A percentile compares a stretch with the other conserved stretches of the same genome.
Evolutionary conservation across 352 stramenopile species (phyloP).

Genomic region (Bremia lactucae): DNA sequence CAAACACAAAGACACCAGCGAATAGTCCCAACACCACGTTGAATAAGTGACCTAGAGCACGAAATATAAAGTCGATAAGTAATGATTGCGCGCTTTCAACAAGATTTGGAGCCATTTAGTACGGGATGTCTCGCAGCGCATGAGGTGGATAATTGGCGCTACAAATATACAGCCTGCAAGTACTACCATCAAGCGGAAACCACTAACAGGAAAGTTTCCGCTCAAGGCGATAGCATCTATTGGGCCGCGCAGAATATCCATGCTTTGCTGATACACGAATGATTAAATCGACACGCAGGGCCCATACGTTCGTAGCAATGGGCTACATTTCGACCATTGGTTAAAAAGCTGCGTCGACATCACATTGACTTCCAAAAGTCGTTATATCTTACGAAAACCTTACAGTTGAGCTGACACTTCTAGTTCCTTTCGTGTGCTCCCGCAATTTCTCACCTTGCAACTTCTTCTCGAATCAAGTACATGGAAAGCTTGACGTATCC

Average conservation of each 20-base stretch:
- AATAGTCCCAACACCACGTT: conserved; percentile 54
- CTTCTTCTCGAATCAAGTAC: too few relatives aligned
- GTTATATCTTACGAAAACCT: too few relatives aligned
- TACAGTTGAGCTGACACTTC: too few relatives aligned
- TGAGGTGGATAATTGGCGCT: conserved; percentile 53
- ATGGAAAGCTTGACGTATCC: conserved; percentile 66
- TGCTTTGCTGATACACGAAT: conserved; percentile 18
- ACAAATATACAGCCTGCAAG: conserved; percentile 54
- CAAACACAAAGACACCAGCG: conserved; percentile 69
- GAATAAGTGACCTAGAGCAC: conserved; percentile 51
- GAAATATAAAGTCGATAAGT: conserved; percentile 1
- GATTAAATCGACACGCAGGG: too few relatives aligned
- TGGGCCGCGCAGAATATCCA: conserved; percentile 52
- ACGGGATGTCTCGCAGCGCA: conserved; percentile 49
- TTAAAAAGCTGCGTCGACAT: conserved; percentile 27
- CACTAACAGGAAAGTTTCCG: conserved; percentile 66
- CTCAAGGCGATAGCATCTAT: conserved; percentile 54
- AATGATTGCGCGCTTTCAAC: too few relatives aligned
- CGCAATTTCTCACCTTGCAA: too few relatives aligned
- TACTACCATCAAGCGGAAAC: conserved; percentile 68
- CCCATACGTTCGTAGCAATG: too few relatives aligned
- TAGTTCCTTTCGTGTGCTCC: too few relatives aligned
- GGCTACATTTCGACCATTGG: conserved; percentile 21
- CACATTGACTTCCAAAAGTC: conserved; percentile 42
- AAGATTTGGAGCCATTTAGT: conserved; percentile 5